Evolutionary conservation across 2,329 filamentous ascomycete genomes (phyloP).

Genomic region (Calonectria crousiana): DNA sequence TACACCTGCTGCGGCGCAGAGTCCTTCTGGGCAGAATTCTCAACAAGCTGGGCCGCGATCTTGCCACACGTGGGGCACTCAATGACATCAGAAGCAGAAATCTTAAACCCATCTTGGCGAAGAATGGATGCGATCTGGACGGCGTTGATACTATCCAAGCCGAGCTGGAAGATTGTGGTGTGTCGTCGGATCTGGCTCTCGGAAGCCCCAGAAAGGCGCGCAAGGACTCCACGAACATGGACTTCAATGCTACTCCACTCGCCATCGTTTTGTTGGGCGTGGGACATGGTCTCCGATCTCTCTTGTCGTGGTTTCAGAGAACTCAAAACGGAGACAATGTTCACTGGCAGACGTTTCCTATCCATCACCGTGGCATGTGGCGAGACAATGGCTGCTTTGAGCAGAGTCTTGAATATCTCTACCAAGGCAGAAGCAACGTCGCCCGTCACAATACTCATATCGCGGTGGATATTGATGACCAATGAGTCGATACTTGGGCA

Average conservation of each 20-base stretch:
- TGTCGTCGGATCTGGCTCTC: slow-evolving; percentile 63
- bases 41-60: slow-evolving; percentile 48
- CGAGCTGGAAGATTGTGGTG: slow-evolving; percentile 88
- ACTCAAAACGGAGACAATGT: slow-evolving; percentile 32
- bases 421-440: slow-evolving; percentile 45
- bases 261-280: slow-evolving; percentile 34
- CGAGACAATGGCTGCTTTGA: slow-evolving; percentile 41
- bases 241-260: slow-evolving; percentile 66
- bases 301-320: slow-evolving; percentile 38
- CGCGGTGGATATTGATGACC: slow-evolving; percentile 72
- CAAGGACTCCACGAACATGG: slow-evolving; percentile 67
- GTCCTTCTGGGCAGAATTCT: slow-evolving; percentile 25
- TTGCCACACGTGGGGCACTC: slow-evolving; percentile 65
- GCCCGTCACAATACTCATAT: slow-evolving; percentile 56
- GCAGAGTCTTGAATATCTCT: slow-evolving; percentile 47
- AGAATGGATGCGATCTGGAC: slow-evolving; percentile 80
- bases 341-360: slow-evolving; percentile 38
- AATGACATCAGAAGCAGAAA: slow-evolving; percentile 81
- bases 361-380: slow-evolving; percentile 43
- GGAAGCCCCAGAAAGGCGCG: slow-evolving; percentile 67
- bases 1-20: slow-evolving; percentile 38
- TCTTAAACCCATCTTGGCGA: slow-evolving; percentile 66
- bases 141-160: slow-evolving; percentile 90
- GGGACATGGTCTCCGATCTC: slow-evolving; percentile 25
- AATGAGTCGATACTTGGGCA: slow-evolving; percentile 64